These are phyloP conservation scores for Russula olivacea DNA, from an alignment of 768 basidiomycete genomes.

Conservation along the genomic window DNA sequence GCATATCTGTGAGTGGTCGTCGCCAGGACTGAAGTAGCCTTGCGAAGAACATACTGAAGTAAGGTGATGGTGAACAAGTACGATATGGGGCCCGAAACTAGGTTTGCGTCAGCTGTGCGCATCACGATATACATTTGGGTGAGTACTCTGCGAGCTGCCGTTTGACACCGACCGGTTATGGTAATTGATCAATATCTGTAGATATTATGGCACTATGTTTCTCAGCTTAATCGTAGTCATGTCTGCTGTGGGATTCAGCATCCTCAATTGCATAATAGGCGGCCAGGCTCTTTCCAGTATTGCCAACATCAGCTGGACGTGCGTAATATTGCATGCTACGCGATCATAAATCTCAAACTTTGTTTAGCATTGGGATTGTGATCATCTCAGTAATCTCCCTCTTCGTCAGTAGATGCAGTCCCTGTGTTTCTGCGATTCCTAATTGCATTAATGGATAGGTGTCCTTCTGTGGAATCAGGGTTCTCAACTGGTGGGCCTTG, in stretches of 20 bases:
- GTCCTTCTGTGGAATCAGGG: constrained; percentile 59
- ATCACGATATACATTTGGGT: constrained; percentile 57
- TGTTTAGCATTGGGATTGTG: constrained; percentile 60
- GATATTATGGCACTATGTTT: constrained; percentile 50
- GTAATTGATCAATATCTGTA: constrained; percentile 28
- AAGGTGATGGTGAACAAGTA: constrained; percentile 29
- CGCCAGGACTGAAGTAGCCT: too few relatives aligned
- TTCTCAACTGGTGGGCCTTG: constrained; percentile 47
- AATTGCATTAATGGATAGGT: constrained; percentile 34
- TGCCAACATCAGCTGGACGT: constrained; percentile 47
- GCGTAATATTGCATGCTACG: constrained; percentile 22
- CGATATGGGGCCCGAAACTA: constrained; percentile 69
- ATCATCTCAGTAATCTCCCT: constrained; percentile 68
- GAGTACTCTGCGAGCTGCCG: constrained; percentile 19
- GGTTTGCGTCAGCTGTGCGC: constrained; percentile 81
- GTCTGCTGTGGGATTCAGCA: constrained; percentile 48
- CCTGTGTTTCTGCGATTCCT: background rate
- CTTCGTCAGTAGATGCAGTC: constrained; percentile 29
- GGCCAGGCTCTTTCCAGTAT: constrained; percentile 55
- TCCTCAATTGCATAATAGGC: constrained; percentile 55
- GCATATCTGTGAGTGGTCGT: constrained; percentile 39
- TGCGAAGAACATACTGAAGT: background rate
- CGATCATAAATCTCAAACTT: background rate
- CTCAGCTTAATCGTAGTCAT: constrained; percentile 44
- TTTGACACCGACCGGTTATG: constrained; percentile 13